A percentile compares a stretch with the other conserved stretches of the same genome.
phyloP scores from a whole-genome alignment of 2,329 filamentous ascomycete genomes.

The Colletotrichum chrysophilum region DNA sequence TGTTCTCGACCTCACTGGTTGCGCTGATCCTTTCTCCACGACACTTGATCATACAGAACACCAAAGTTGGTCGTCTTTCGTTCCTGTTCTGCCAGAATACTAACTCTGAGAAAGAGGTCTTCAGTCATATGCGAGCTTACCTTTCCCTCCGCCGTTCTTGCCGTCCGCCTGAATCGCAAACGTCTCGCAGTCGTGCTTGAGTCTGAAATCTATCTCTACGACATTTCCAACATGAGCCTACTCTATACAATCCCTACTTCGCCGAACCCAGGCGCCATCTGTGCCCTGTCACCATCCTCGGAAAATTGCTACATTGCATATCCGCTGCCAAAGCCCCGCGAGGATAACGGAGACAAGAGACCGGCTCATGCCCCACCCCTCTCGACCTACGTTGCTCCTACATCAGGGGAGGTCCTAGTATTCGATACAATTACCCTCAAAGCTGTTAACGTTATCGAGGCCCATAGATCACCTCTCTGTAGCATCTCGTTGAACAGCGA shows the following conservation, averaged over 20 bases:
- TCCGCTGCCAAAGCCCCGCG: constrained; percentile 78
- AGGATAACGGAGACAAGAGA: constrained; percentile 60
- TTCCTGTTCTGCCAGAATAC: constrained; percentile 25
- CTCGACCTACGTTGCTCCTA: constrained; percentile 79
- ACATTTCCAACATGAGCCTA: constrained; percentile 98
- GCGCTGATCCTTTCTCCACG: constrained; percentile 91
- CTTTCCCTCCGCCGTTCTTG: constrained; percentile 94
- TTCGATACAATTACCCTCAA: constrained; percentile 91
- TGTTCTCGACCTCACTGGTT: constrained; percentile 96
- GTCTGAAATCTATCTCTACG: constrained; percentile 96
- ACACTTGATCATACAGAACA: constrained; percentile 95
- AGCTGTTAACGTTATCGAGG: constrained; percentile 93
- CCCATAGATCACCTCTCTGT: constrained; percentile 89
- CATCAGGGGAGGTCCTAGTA: constrained; percentile 89
- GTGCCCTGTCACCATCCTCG: constrained; percentile 89
- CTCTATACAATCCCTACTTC: constrained; percentile 93
- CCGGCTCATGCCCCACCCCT: constrained; percentile 86
- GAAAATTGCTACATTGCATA: constrained; percentile 97
- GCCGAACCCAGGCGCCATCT: constrained; percentile 90
- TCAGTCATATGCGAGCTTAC: constrained; percentile 98
- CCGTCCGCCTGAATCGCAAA: constrained; percentile 92
- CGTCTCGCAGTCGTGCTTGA: constrained; percentile 92
- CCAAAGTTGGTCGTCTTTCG: constrained; percentile 69
- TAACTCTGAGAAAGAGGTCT: constrained; percentile 49
- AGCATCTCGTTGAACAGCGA: constrained; percentile 92